A percentile compares a stretch with the other conserved stretches of the same genome.
Evolutionary conservation across 2,329 filamentous ascomycete genomes (phyloP).

Genomic region (Westerdykella sp.): DNA sequence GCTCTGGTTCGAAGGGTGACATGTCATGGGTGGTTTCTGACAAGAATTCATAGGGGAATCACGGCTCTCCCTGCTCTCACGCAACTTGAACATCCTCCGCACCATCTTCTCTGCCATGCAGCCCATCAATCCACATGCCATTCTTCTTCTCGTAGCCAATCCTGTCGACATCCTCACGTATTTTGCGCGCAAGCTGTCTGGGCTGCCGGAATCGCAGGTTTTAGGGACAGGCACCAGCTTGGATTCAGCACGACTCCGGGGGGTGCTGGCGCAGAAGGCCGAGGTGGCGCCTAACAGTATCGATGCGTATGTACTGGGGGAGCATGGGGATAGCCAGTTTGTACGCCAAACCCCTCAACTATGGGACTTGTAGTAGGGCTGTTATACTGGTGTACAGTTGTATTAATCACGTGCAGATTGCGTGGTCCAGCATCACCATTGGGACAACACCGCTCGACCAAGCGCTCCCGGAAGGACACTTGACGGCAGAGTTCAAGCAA

Average conservation of each 20-base stretch:
- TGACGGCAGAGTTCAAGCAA: conserved; percentile 20
- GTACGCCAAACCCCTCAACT: conserved; percentile 16
- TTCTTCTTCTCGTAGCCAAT: conserved; percentile 50
- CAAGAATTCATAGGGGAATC: conserved; percentile 35
- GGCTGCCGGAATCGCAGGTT: conserved; percentile 46
- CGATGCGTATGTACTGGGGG: conserved; percentile 44
- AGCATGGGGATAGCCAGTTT: conserved; percentile 46
- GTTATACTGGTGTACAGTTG: neutral
- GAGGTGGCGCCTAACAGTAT: conserved; percentile 37
- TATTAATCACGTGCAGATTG: conserved; percentile 22
- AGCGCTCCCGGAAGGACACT: conserved; percentile 20
- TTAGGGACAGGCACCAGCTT: conserved; percentile 51
- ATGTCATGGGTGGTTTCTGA: neutral
- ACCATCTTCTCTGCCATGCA: conserved; percentile 46
- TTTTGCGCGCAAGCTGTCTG: conserved; percentile 44
- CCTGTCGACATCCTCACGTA: conserved; percentile 52
- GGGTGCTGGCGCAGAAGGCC: conserved; percentile 38
- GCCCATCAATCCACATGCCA: conserved; percentile 44
- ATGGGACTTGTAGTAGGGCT: neutral
- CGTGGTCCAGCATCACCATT: conserved; percentile 43
- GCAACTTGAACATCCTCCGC: conserved; percentile 45
- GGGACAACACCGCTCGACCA: conserved; percentile 39
- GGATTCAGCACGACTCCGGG: conserved; percentile 47
- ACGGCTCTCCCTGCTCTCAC: conserved; percentile 42
- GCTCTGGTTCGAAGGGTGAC: neutral